Evolutionary conservation across 345 rosid species (phyloP).

Genomic region (Euclidium syriacum): DNA sequence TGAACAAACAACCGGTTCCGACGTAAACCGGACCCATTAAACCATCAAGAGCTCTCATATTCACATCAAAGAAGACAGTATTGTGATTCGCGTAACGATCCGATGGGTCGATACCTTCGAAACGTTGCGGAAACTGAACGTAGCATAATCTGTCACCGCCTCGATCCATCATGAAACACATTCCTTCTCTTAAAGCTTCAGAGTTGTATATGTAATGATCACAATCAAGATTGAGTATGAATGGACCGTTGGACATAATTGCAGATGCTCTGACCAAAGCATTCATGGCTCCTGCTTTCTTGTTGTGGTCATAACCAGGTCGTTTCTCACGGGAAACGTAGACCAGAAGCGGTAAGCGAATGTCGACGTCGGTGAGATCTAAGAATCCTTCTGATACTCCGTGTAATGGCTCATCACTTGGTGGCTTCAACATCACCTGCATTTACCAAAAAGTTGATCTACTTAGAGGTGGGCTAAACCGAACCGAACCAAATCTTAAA

Average conservation of each 20-base stretch:
- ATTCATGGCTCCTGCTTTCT: constrained; percentile 99
- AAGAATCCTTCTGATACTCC: constrained; percentile 65
- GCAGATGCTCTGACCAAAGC: constrained; percentile 98
- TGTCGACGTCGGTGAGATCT: constrained; percentile 84
- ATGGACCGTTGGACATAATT: constrained; percentile 96
- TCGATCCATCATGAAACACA: constrained; percentile 99
- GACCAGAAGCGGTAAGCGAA: constrained; percentile 91
- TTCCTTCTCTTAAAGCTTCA: constrained; percentile 93
- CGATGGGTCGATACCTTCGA: constrained; percentile 97
- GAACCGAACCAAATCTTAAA: background rate
- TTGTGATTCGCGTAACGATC: constrained; percentile 97
- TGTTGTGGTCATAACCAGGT: constrained; percentile 96
- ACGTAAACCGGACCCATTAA: constrained; percentile 97
- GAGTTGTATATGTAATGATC: constrained; percentile 98
- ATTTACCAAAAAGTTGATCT: constrained; percentile 11
- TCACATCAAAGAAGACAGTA: constrained; percentile 96
- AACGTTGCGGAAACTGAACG: constrained; percentile 95
- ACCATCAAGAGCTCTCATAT: constrained; percentile 99
- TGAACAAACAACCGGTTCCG: constrained; percentile 94
- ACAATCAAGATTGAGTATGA: constrained; percentile 95
- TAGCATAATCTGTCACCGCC: constrained; percentile 96
- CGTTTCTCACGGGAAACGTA: constrained; percentile 98
- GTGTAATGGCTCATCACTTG: constrained; percentile 84
- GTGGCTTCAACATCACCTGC: constrained; percentile 98
- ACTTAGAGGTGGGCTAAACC: background rate